A percentile compares a stretch with the other conserved stretches of the same genome.
These are phyloP conservation scores for Acanthamoeba culbertsoni DNA, from an alignment of 208 protist species.

Conservation along the genomic window DNA sequence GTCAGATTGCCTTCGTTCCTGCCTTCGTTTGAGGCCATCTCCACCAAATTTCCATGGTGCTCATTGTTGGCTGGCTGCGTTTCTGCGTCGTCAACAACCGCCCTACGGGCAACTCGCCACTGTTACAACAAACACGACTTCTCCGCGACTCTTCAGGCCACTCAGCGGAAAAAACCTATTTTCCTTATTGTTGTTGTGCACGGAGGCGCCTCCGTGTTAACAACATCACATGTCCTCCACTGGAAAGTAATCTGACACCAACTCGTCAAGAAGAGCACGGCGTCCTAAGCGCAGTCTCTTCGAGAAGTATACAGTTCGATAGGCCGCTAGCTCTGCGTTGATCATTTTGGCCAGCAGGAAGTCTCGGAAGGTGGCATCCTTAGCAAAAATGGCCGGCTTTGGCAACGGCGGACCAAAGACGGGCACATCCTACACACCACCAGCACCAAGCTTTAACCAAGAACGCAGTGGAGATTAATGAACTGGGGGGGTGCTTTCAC, in stretches of 20 bases:
- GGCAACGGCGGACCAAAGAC: conserved; percentile 17
- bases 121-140: no score
- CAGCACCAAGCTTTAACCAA: neutral
- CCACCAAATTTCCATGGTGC: no score
- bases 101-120: no score
- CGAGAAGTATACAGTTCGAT: conserved; percentile 28
- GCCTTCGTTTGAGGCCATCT: no score
- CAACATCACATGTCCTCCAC: neutral
- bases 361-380: neutral
- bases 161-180: no score
- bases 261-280: neutral
- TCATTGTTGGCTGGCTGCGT: no score
- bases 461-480: no score
- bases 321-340: conserved; percentile 33
- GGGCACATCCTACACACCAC: neutral
- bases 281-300: neutral
- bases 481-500: neutral
- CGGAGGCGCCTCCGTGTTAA: no score
- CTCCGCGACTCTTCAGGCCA: no score
- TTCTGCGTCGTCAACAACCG: no score
- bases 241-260: neutral
- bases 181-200: no score
- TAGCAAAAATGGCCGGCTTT: conserved; percentile 7
- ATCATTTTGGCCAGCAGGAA: conserved; percentile 51
- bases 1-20: no score